Conservation (phyloP, 768 basidiomycete species). For the Xerocomellus intermedius region DNA sequence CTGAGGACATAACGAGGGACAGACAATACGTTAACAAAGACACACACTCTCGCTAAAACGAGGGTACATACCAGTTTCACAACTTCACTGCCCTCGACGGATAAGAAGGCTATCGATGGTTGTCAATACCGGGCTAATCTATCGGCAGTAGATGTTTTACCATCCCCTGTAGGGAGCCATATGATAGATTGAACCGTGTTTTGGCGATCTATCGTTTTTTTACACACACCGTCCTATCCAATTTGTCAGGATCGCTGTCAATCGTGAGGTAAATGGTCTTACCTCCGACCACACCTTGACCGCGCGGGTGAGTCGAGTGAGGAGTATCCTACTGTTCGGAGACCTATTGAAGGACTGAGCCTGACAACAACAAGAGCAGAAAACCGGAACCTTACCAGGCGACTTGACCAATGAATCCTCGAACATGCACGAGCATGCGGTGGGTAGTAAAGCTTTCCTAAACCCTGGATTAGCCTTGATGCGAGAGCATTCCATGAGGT, state of each 20-base stretch:
- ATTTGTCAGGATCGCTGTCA: slow-evolving; percentile 7
- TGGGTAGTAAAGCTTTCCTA: slow-evolving; percentile 45
- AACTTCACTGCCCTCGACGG: slow-evolving; percentile 49
- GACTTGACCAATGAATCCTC: slow-evolving; percentile 54
- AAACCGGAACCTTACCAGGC: slow-evolving; percentile 39
- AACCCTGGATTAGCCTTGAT: slow-evolving; percentile 14
- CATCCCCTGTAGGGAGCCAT: slow-evolving; percentile 51
- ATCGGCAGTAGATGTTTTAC: slow-evolving; percentile 25
- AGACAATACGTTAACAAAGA: slow-evolving; percentile 16
- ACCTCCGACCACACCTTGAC: slow-evolving; percentile 56
- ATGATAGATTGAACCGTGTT: slow-evolving; percentile 48
- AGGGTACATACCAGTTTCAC: slow-evolving; percentile 40
- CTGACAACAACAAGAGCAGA: background rate
- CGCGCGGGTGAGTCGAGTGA: slow-evolving; percentile 48
- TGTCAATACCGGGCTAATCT: slow-evolving; percentile 11
- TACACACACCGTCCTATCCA: slow-evolving; percentile 48
- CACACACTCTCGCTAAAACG: slow-evolving; percentile 1
- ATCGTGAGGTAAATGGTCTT: slow-evolving; percentile 8
- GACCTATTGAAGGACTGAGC: slow-evolving; percentile 36
- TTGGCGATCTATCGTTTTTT: slow-evolving; percentile 47
- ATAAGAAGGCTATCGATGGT: slow-evolving; percentile 44
- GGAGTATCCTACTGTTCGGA: slow-evolving; percentile 43
- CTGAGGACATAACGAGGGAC: slow-evolving; percentile 24
- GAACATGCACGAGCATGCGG: slow-evolving; percentile 49
- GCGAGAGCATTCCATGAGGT: slow-evolving; percentile 2